Percentiles rank a stretch among this genome's conserved stretches.
These are phyloP conservation scores for Calonectria henricotiae DNA, from an alignment of 2,329 filamentous ascomycete species.

Conservation along the genomic window DNA sequence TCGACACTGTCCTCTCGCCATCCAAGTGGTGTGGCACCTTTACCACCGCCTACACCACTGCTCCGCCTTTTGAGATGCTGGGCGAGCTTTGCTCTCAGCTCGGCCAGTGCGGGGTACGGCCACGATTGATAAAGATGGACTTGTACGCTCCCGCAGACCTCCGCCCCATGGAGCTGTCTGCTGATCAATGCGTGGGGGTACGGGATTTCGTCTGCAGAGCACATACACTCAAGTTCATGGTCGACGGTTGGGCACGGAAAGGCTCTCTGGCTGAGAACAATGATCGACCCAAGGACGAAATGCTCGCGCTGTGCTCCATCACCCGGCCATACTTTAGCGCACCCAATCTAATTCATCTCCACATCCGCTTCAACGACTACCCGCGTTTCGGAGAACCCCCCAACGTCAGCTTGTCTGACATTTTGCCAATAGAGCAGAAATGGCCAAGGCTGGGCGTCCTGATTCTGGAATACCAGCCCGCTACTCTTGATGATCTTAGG, in stretches of 20 bases:
- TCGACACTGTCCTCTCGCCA: not conserved
- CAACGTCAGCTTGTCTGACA: not conserved
- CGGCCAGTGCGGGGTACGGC: not conserved
- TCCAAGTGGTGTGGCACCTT: slow-evolving; percentile 11
- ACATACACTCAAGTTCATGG: not conserved
- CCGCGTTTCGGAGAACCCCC: not conserved
- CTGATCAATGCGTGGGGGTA: not conserved
- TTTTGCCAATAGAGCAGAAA: not conserved
- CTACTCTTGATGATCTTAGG: not conserved
- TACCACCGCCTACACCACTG: slow-evolving; percentile 5
- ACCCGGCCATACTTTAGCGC: not conserved
- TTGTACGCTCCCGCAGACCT: not conserved
- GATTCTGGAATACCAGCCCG: not conserved
- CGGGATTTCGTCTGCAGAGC: not conserved
- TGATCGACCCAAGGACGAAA: slow-evolving; percentile 3
- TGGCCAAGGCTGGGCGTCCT: not conserved
- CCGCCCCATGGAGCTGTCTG: not conserved
- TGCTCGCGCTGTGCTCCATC: slow-evolving; percentile 10
- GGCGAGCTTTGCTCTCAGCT: not conserved
- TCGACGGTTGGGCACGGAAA: slow-evolving; percentile 12
- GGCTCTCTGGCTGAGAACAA: slow-evolving; percentile 6
- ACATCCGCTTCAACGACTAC: not conserved
- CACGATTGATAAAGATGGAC: not conserved
- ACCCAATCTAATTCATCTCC: not conserved
- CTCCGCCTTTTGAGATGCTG: not conserved